Conservation (phyloP, 306 rosid species). For the Glycine tomentella region DNA sequence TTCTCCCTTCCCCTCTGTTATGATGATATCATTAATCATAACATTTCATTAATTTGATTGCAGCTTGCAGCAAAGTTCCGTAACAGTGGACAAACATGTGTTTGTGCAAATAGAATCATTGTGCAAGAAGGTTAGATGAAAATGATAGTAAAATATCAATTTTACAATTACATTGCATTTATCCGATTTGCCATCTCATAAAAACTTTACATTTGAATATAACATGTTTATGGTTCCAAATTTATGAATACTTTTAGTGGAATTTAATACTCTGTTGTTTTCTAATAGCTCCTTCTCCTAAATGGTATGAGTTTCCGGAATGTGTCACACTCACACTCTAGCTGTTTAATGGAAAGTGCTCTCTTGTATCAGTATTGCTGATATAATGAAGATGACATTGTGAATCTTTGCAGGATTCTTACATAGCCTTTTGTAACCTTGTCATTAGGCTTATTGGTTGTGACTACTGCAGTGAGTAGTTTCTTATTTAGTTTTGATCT, state of each 20-base stretch:
- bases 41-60: conserved; percentile 39
- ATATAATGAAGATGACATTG: conserved; percentile 16
- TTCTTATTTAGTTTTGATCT: conserved; percentile 28
- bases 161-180: conserved; percentile 36
- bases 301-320: not conserved
- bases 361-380: not conserved
- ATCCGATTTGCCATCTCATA: conserved; percentile 28
- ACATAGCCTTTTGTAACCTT: conserved; percentile 22
- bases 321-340: conserved; percentile 17
- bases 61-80: conserved; percentile 98
- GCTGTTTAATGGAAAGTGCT: conserved; percentile 13
- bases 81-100: conserved; percentile 96
- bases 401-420: conserved; percentile 19
- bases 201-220: conserved; percentile 9
- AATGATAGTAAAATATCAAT: conserved; percentile 6
- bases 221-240: conserved; percentile 31
- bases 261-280: conserved; percentile 13
- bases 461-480: conserved; percentile 14
- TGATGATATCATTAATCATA: conserved; percentile 32
- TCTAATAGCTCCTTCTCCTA: conserved; percentile 33
- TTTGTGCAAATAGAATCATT: conserved; percentile 92
- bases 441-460: conserved; percentile 15
- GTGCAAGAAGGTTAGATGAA: conserved; percentile 88
- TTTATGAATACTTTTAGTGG: conserved; percentile 18
- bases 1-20: not conserved